Evolutionary conservation across 352 stramenopile species (phyloP).

Genomic region (Phytopythium sindhum): DNA sequence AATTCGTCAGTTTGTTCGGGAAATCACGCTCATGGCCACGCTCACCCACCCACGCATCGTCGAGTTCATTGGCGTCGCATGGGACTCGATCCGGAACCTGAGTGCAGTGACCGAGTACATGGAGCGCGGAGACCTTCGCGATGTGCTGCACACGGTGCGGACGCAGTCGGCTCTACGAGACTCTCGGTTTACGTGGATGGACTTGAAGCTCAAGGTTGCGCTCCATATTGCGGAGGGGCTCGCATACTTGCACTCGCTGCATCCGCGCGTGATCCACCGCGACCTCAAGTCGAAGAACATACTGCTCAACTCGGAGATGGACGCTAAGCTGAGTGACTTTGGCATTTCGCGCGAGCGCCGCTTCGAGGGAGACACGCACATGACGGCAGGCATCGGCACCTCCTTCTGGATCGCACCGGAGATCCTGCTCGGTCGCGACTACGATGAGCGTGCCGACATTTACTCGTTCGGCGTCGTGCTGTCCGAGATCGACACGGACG

Average conservation of each 20-base stretch:
- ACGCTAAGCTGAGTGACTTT: constrained; percentile 80
- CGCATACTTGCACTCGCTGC: constrained; percentile 63
- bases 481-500: constrained; percentile 47
- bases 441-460: constrained; percentile 40
- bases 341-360: constrained; percentile 49
- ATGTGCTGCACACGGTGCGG: constrained; percentile 47
- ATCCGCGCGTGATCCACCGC: constrained; percentile 68
- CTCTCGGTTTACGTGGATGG: constrained; percentile 39
- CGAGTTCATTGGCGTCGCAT: constrained; percentile 65
- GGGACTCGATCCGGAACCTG: constrained; percentile 53
- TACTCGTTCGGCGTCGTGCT: constrained; percentile 49
- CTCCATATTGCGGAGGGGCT: constrained; percentile 64
- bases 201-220: constrained; percentile 50
- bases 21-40: constrained; percentile 65
- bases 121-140: constrained; percentile 62
- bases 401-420: constrained; percentile 48
- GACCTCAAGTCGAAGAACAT: constrained; percentile 84
- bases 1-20: constrained; percentile 36
- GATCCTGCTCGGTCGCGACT: constrained; percentile 34
- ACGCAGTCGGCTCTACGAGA: constrained; percentile 13
- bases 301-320: constrained; percentile 47
- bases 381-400: constrained; percentile 43
- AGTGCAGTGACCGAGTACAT: constrained; percentile 71
- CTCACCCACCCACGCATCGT: constrained; percentile 66
- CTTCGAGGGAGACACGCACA: constrained; percentile 15